phyloP scores from a whole-genome alignment of 768 basidiomycete genomes.

The Suillus variegatus region DNA sequence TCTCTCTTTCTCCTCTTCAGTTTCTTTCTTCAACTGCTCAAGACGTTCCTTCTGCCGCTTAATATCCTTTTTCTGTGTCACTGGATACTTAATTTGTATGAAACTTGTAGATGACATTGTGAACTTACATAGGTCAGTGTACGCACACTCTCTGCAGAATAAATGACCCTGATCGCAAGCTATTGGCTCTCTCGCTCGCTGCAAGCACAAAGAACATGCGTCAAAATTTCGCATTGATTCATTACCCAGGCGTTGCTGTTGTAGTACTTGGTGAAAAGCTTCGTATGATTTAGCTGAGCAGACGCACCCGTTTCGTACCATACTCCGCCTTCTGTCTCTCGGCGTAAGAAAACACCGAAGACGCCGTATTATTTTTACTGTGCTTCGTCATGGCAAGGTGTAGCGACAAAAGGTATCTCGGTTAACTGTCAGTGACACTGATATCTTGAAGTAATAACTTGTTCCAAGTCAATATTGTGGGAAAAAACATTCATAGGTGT shows the following conservation, averaged over 20 bases:
- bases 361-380: conserved; percentile 88
- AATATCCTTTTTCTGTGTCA: conserved; percentile 89
- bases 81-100: conserved; percentile 38
- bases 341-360: conserved; percentile 87
- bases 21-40: conserved; percentile 72
- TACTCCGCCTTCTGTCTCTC: conserved; percentile 82
- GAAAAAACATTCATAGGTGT: too few relatives aligned
- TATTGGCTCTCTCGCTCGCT: conserved; percentile 80
- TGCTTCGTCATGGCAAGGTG: conserved; percentile 71
- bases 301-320: conserved; percentile 73
- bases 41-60: conserved; percentile 86
- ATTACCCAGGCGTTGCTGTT: conserved; percentile 56
- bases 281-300: neutral
- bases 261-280: conserved; percentile 1
- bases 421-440: too few relatives aligned
- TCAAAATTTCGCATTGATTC: conserved; percentile 94
- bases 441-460: too few relatives aligned
- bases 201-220: conserved; percentile 86
- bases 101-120: conserved; percentile 4
- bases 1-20: conserved; percentile 73
- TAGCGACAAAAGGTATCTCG: neutral
- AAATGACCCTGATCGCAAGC: conserved; percentile 86
- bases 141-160: conserved; percentile 95
- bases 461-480: too few relatives aligned
- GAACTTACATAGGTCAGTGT: conserved; percentile 76